phyloP scores from a whole-genome alignment of 2,329 filamentous ascomycete species.

The Alternaria metachromatica region DNA sequence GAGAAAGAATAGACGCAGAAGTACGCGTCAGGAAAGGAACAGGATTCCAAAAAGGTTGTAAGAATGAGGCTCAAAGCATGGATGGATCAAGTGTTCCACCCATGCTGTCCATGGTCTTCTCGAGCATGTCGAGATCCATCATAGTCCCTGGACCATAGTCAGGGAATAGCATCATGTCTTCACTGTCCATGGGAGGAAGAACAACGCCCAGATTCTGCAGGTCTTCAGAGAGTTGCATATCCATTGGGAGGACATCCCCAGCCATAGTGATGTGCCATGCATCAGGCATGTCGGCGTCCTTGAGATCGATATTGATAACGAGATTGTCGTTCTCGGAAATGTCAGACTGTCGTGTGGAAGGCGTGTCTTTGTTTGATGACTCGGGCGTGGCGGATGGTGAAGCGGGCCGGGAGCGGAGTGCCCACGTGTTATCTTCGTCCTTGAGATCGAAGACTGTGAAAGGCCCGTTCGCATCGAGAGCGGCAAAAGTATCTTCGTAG shows the following conservation, averaged over 20 bases:
- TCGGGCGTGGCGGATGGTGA: conserved; percentile 45
- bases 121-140: conserved; percentile 44
- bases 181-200: conserved; percentile 42
- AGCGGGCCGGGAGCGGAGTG: conserved; percentile 37
- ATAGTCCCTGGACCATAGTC: conserved; percentile 32
- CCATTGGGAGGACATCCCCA: conserved; percentile 39
- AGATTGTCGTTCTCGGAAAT: conserved; percentile 53
- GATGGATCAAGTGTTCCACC: conserved; percentile 26
- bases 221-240: conserved; percentile 41
- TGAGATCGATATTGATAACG: conserved; percentile 48
- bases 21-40: neutral
- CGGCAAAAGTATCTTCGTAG: conserved; percentile 43
- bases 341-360: conserved; percentile 50
- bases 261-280: conserved; percentile 37
- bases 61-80: conserved; percentile 13
- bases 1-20: neutral
- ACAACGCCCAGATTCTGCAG: conserved; percentile 38
- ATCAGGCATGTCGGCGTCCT: conserved; percentile 43
- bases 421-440: conserved; percentile 45
- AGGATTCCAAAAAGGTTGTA: neutral
- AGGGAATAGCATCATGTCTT: conserved; percentile 46
- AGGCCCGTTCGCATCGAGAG: conserved; percentile 39
- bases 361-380: conserved; percentile 47
- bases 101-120: conserved; percentile 43
- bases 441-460: conserved; percentile 45